These are phyloP conservation scores for Medicago lupulina DNA, from an alignment of 306 rosid species.

Conservation along the genomic window DNA sequence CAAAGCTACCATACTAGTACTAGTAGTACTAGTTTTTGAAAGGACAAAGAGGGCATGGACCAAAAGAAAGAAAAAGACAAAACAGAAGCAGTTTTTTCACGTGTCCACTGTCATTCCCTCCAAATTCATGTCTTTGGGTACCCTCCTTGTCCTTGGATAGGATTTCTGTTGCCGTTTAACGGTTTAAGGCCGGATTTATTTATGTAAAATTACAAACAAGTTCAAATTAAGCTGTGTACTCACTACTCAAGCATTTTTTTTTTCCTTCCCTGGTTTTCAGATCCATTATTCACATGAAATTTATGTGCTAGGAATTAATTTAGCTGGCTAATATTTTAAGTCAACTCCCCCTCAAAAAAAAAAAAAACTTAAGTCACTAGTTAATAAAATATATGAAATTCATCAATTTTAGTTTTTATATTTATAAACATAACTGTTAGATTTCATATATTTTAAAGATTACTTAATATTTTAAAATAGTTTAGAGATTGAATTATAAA, in stretches of 20 bases:
- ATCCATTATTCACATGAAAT: neutral
- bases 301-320: neutral
- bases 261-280: neutral
- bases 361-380: too few relatives aligned
- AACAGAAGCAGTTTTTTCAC: neutral
- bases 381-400: too few relatives aligned
- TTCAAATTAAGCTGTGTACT: neutral
- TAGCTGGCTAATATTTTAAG: too few relatives aligned
- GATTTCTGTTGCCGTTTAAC: neutral
- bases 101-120: slow-evolving; percentile 1
- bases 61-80: neutral
- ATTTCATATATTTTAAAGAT: too few relatives aligned
- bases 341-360: too few relatives aligned
- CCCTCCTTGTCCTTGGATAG: neutral
- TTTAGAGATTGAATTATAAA: too few relatives aligned
- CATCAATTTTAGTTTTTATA: too few relatives aligned
- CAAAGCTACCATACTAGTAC: neutral
- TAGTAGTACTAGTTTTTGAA: neutral
- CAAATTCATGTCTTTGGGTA: neutral
- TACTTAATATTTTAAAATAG: too few relatives aligned
- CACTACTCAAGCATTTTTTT: neutral
- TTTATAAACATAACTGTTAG: too few relatives aligned
- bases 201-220: neutral
- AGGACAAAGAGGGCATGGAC: neutral
- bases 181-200: neutral